These are phyloP conservation scores for Corniculantispora saksenae DNA, from an alignment of 2,329 filamentous ascomycete genomes.

Conservation along the genomic window DNA sequence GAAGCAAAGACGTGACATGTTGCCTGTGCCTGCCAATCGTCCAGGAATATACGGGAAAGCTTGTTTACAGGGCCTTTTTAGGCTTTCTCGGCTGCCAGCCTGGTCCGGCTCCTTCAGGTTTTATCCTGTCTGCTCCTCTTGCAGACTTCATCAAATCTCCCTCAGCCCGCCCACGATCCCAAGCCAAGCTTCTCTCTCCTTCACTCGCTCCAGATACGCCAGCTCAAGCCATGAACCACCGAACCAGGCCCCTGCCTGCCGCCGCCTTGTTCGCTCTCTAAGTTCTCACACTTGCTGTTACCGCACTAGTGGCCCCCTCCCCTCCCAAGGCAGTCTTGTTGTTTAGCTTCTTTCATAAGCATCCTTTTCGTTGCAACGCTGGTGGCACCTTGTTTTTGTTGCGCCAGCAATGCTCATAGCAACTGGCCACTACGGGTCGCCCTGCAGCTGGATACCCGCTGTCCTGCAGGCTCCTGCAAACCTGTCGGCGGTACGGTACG, in stretches of 20 bases:
- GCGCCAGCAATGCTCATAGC: neutral
- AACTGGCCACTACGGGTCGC: conserved; percentile 1
- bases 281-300: neutral
- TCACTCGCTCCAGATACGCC: neutral
- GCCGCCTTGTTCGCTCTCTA: neutral
- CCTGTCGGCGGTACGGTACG: neutral
- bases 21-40: neutral
- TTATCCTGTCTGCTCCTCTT: neutral
- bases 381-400: conserved; percentile 8
- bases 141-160: neutral
- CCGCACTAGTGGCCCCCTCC: conserved; percentile 2
- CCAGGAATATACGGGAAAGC: neutral
- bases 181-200: neutral
- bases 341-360: conserved; percentile 19
- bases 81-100: neutral
- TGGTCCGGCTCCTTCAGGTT: neutral
- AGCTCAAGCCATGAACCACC: neutral
- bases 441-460: conserved; percentile 10
- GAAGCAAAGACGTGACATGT: neutral
- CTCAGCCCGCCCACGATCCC: neutral
- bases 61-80: neutral
- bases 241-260: neutral
- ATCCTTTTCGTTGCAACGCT: conserved; percentile 16
- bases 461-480: conserved; percentile 4
- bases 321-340: conserved; percentile 2